Conservation (phyloP, 306 rosid species). For the Vachellia pachyceras region DNA sequence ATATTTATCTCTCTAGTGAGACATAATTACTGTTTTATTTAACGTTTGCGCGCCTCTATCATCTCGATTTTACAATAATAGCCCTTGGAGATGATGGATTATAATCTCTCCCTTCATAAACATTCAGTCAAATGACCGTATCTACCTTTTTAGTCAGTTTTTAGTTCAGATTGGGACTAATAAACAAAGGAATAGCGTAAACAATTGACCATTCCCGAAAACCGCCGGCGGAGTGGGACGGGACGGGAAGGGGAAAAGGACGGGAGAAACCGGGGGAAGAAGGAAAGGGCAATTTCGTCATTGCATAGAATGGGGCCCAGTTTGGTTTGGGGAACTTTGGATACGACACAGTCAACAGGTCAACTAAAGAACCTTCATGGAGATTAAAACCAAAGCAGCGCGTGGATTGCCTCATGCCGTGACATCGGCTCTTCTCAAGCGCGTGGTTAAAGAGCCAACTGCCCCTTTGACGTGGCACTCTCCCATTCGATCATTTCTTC, state of each 20-base stretch:
- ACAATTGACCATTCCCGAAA: background rate
- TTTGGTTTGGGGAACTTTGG: background rate
- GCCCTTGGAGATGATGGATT: background rate
- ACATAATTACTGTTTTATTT: background rate
- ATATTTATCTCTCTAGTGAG: background rate
- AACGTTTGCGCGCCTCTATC: background rate
- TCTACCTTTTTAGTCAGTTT: background rate
- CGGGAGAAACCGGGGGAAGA: background rate
- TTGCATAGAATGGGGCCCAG: background rate
- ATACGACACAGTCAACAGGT: conserved; percentile 12
- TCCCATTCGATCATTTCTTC: conserved; percentile 41
- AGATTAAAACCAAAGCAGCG: conserved; percentile 36
- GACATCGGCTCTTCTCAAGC: conserved; percentile 17
- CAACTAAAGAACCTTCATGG: background rate
- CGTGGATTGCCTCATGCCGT: conserved; percentile 47
- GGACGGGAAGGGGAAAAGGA: too few relatives aligned
- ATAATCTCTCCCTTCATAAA: background rate
- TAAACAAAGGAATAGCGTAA: background rate
- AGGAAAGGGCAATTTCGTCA: background rate
- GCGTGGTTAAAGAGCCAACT: conserved; percentile 44
- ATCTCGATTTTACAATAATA: background rate
- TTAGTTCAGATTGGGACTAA: background rate
- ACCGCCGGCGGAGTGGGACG: background rate
- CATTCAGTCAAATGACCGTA: background rate
- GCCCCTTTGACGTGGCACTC: conserved; percentile 56